Base-by-base conservation (phyloP, 768 basidiomycete species). In the Tulasnella calospora region DNA sequence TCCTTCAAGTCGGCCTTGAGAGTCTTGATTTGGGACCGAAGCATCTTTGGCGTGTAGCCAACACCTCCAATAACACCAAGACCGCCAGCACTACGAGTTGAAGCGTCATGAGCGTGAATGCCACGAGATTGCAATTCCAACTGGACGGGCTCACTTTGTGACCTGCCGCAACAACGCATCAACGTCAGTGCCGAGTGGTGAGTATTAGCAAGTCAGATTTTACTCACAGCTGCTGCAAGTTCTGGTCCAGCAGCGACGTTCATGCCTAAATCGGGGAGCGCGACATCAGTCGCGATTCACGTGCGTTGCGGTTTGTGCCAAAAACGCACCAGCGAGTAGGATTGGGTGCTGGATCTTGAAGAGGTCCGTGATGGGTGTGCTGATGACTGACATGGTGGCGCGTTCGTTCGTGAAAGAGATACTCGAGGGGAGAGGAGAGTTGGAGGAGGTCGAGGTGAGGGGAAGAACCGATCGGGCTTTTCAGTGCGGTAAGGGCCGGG, bases 21-120 rank as follows among this genome's bases (percentile, higher is more conserved):
- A 27, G 51, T 81, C 87, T 78, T 80, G 80, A 93, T 94, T 87
- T 95, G 94, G 81, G 89, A 86, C 67, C 92, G 89, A 33, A 95
- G 88, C 73, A 93, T 87, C 84, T 92, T 93, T 30, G 93, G 93
- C 3, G 94, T 94, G 83, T 92, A 95, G 0, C 94, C 94, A 41
- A 92, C 87, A 76, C 96, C 96, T 47, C 96, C 96, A 79, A 98
- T 94, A 74, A 97, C 94, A 80, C 96, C 96, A 61, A 98, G 81
- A 74, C 96, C 96, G 71, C 96, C 95, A 36, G 95, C 96, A 82
- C 79, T 79, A 61, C 13, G 46, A 38, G 44, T 40, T 21, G 61
- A 2, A 15, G 40, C 38, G 38, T 40, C 38, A 40, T 40, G 38
- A 40, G 38, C 38, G 30, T 69, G 46, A 44, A 57, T 71, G 19